Conservation (phyloP, 2,329 filamentous ascomycete species). For the Cladosporium cucumerinum region DNA sequence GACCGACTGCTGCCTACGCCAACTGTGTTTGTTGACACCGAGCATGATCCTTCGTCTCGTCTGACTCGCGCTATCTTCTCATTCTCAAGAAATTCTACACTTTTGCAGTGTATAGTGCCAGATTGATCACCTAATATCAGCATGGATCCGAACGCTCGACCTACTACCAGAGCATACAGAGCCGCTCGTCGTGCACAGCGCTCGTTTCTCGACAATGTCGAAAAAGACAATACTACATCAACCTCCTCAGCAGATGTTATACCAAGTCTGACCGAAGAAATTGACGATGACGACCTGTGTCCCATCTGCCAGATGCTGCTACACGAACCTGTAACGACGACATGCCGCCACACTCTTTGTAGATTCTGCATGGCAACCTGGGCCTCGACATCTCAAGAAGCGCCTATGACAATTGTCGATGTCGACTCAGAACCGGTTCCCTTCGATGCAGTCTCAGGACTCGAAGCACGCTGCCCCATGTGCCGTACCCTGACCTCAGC, state of each 20-base stretch:
- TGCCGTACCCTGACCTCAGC: constrained; percentile 43
- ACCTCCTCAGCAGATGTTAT: not conserved
- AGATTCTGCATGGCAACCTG: constrained; percentile 46
- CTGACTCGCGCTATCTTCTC: not conserved
- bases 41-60: not conserved
- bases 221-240: not conserved
- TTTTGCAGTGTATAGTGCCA: not conserved
- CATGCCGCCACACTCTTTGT: constrained; percentile 45
- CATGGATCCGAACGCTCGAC: not conserved
- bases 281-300: constrained; percentile 44
- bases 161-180: not conserved
- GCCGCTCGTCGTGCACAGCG: constrained; percentile 4
- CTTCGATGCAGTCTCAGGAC: constrained; percentile 27
- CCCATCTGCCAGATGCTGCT: constrained; percentile 47
- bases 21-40: not conserved
- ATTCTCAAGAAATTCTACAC: not conserved
- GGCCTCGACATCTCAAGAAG: constrained; percentile 41
- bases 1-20: not conserved
- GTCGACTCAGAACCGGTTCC: constrained; percentile 36
- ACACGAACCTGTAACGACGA: constrained; percentile 41
- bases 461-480: constrained; percentile 47
- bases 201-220: not conserved
- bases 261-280: constrained; percentile 14
- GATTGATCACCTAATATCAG: not conserved
- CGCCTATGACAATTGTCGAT: constrained; percentile 39